Percentiles rank a stretch among this genome's conserved stretches.
Evolutionary conservation across 306 rosid genomes (phyloP).

Genomic region (Rubus idaeus): DNA sequence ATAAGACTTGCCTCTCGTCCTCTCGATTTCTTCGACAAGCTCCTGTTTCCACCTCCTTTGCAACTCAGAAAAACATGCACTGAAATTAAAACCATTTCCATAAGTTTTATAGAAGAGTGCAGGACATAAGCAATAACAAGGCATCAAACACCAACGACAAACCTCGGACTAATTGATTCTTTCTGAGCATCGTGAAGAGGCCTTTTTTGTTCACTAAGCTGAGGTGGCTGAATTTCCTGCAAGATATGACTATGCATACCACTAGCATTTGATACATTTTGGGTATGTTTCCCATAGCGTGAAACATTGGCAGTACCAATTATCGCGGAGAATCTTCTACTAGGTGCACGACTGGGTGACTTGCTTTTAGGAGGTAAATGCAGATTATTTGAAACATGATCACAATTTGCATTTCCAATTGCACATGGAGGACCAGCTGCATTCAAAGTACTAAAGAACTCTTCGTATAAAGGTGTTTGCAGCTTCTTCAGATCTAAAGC

Average conservation of each 20-base stretch:
- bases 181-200: conserved; percentile 43
- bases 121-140: conserved; percentile 21
- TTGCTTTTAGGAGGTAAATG: conserved; percentile 57
- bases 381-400: conserved; percentile 40
- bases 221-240: conserved; percentile 79
- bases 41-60: conserved; percentile 92
- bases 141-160: conserved; percentile 21
- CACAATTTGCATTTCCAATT: conserved; percentile 38
- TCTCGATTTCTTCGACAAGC: conserved; percentile 75
- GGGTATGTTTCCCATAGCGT: conserved; percentile 45
- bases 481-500: conserved; percentile 82
- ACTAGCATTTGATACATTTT: conserved; percentile 41
- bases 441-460: conserved; percentile 60
- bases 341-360: conserved; percentile 53
- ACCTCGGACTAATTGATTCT: conserved; percentile 57
- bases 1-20: conserved; percentile 63
- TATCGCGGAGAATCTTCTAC: conserved; percentile 61
- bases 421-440: conserved; percentile 45
- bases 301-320: conserved; percentile 37
- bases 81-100: conserved; percentile 32
- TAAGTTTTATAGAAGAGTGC: neutral
- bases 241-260: conserved; percentile 51
- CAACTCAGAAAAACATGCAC: conserved; percentile 67
- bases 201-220: conserved; percentile 56
- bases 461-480: conserved; percentile 83